Evolutionary conservation across 1,284 basidiomycete species (phyloP).

Genomic region (Puccinia novopanici): DNA sequence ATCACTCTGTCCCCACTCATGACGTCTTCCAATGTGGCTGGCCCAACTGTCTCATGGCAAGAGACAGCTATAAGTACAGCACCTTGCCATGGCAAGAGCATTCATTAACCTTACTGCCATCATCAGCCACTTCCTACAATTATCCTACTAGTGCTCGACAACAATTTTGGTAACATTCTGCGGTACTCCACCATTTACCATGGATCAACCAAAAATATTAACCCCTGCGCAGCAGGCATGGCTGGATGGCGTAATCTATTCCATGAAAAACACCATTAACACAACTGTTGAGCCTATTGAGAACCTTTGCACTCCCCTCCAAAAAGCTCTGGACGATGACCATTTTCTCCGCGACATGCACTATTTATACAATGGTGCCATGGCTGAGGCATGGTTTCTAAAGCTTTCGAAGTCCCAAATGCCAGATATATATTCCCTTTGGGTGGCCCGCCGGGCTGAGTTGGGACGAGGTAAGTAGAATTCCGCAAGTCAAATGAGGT

Average conservation of each 20-base stretch:
- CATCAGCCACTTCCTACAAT: too few relatives aligned
- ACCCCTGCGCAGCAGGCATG: conserved; percentile 7
- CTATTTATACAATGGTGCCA: conserved; percentile 4
- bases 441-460: too few relatives aligned
- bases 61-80: too few relatives aligned
- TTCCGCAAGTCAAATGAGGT: too few relatives aligned
- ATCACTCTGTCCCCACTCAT: too few relatives aligned
- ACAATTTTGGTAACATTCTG: background rate
- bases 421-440: background rate
- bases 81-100: too few relatives aligned
- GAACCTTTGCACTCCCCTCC: background rate
- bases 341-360: background rate
- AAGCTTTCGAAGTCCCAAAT: background rate
- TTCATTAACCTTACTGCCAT: too few relatives aligned
- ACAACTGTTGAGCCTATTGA: background rate
- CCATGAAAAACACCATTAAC: background rate
- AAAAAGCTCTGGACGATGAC: background rate
- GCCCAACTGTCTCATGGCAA: too few relatives aligned
- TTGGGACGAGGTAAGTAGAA: too few relatives aligned
- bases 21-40: too few relatives aligned
- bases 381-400: too few relatives aligned
- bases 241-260: conserved; percentile 3
- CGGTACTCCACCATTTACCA: background rate
- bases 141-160: background rate
- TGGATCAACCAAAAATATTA: background rate